Base-by-base conservation (phyloP, 2,329 filamentous ascomycete species). In the Aspergillus brunneoviolaceus region DNA sequence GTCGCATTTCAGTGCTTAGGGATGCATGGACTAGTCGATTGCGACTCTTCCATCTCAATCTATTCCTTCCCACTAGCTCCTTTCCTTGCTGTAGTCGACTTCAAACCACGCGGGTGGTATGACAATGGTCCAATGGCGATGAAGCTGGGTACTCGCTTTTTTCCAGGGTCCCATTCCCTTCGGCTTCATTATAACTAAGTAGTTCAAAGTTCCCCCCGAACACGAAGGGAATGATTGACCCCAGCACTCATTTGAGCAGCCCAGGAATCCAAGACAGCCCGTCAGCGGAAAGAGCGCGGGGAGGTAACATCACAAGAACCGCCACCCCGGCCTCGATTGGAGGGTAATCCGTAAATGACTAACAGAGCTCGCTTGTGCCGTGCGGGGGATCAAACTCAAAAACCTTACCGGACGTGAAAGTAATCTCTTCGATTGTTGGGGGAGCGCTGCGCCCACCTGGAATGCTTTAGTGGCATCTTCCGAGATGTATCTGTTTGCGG, bases 241-340 rank as follows among this genome's bases (percentile, higher is more conserved):
- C 5, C 16, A 19, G 5, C 39, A 14, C 39, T 19, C 39, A 45
- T 45, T 45, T 53, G 51, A 42, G 35, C n/a, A 25, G 27, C 25
- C 16, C 27, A 33, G 19, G 27, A 21, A 51, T 23, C 35, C 16
- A 21, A 25, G 42, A 29, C 27, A 50, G 23, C 29, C 49, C 49
- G 49, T 50, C 21, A 16, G 49, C 14, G 21, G 14, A 10, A 27
- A 29, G 21, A 50, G 49, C 16, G 25, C 29, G 49, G 49, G 23
- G 49, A n/a, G 49, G 49, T n/a, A 16, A 50, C 49, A 50, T 50
- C 5, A 48, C 53, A 48, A 33, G 53, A 49, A 55, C 53, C 47
- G 25, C 33, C 42, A 47, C 53, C 53, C 31, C 47, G 53, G 42
- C 9, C 53, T 16, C 39, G 53, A 55, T 55, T 47, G 42, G 53